These are phyloP conservation scores for Neopestalotiopsis rosae DNA, from an alignment of 2,329 filamentous ascomycete species.

Conservation along the genomic window DNA sequence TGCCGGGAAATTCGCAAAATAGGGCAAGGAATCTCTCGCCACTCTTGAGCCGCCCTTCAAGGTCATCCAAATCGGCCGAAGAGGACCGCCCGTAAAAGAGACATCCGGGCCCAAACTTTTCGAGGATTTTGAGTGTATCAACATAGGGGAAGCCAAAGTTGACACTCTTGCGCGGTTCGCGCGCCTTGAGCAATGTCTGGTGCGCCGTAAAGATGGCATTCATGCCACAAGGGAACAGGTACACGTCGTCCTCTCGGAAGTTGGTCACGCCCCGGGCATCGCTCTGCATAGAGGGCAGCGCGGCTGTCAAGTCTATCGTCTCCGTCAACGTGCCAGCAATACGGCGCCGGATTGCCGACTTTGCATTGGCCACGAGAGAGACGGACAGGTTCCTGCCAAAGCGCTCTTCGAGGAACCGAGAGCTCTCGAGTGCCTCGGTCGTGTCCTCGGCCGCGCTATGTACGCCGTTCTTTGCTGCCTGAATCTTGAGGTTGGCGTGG, in stretches of 20 bases:
- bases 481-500: slow-evolving; percentile 27
- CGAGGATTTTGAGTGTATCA: slow-evolving; percentile 90
- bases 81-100: slow-evolving; percentile 87
- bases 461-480: slow-evolving; percentile 23
- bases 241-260: slow-evolving; percentile 86
- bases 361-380: slow-evolving; percentile 79
- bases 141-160: slow-evolving; percentile 98
- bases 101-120: slow-evolving; percentile 92
- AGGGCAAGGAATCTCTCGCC: slow-evolving; percentile 83
- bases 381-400: slow-evolving; percentile 91
- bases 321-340: slow-evolving; percentile 86
- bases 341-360: slow-evolving; percentile 81
- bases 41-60: slow-evolving; percentile 71
- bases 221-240: slow-evolving; percentile 90
- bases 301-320: slow-evolving; percentile 67
- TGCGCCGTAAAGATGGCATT: slow-evolving; percentile 93
- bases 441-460: slow-evolving; percentile 25
- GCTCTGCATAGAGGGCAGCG: slow-evolving; percentile 52
- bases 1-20: slow-evolving; percentile 95
- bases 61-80: slow-evolving; percentile 78
- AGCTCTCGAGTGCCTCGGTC: slow-evolving; percentile 66
- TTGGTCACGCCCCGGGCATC: slow-evolving; percentile 63
- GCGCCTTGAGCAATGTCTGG: slow-evolving; percentile 69
- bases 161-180: slow-evolving; percentile 75
- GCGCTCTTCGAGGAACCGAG: slow-evolving; percentile 87